These are phyloP conservation scores for Thelonectria discophora DNA, from an alignment of 2,329 filamentous ascomycete species.

Conservation along the genomic window DNA sequence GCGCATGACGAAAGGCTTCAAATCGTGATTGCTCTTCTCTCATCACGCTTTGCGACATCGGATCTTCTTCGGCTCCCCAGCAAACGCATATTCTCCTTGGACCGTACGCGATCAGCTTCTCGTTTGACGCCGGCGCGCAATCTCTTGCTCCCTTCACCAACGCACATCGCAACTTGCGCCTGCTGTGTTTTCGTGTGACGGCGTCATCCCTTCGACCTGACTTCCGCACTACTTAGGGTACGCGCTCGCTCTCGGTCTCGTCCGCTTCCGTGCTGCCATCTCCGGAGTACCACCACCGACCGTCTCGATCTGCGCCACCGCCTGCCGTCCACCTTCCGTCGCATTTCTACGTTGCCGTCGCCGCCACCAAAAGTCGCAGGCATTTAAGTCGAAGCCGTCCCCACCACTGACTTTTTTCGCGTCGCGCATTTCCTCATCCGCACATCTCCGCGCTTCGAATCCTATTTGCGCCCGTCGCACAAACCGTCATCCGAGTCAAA, in stretches of 20 bases:
- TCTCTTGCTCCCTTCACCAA: slow-evolving; percentile 10
- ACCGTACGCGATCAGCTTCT: slow-evolving; percentile 10
- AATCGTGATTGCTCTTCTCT: slow-evolving; percentile 4
- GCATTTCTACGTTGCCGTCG: slow-evolving; percentile 31
- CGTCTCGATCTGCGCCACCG: slow-evolving; percentile 23
- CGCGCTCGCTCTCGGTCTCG: background rate
- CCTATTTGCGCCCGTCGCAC: slow-evolving; percentile 12
- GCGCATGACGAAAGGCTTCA: slow-evolving; percentile 6
- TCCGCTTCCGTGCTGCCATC: slow-evolving; percentile 20
- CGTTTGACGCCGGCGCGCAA: slow-evolving; percentile 16
- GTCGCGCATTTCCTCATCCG: slow-evolving; percentile 37
- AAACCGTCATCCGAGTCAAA: slow-evolving; percentile 4
- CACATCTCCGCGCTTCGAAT: slow-evolving; percentile 24
- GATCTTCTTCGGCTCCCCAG: slow-evolving; percentile 15
- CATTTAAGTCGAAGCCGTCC: slow-evolving; percentile 34
- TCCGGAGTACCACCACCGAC: slow-evolving; percentile 29
- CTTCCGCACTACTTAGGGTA: slow-evolving; percentile 6
- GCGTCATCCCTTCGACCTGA: slow-evolving; percentile 8
- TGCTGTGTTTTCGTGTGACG: slow-evolving; percentile 5
- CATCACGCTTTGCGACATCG: slow-evolving; percentile 21
- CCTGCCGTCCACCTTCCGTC: slow-evolving; percentile 29
- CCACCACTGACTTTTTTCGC: slow-evolving; percentile 27
- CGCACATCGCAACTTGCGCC: slow-evolving; percentile 20
- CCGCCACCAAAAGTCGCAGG: slow-evolving; percentile 31
- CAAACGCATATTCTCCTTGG: slow-evolving; percentile 6